Conservation (phyloP, 1,284 basidiomycete genomes). For the Fistulinella staudtii region DNA sequence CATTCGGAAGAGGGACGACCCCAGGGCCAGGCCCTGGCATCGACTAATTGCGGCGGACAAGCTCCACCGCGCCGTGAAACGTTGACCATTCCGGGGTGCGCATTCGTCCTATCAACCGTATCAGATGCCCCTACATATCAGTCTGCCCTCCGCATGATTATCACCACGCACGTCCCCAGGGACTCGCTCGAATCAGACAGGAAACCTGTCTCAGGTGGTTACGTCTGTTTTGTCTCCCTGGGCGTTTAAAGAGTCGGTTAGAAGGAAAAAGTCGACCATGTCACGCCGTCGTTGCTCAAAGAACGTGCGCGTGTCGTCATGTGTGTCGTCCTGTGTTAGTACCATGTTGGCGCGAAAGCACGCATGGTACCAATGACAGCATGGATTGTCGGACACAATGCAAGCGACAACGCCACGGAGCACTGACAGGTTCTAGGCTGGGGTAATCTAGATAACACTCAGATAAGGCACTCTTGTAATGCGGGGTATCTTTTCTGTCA, state of each 20-base stretch:
- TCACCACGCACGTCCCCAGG: constrained; percentile 1
- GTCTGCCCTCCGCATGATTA: constrained; percentile 9
- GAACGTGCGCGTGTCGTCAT: constrained; percentile 16
- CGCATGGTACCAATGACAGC: too few relatives aligned
- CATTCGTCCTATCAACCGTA: constrained; percentile 25
- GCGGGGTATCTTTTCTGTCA: constrained; percentile 19
- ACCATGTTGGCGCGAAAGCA: too few relatives aligned
- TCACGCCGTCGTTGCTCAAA: neutral
- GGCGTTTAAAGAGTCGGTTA: too few relatives aligned
- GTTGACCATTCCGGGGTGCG: constrained; percentile 9
- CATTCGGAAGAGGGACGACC: too few relatives aligned
- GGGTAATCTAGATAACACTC: constrained; percentile 27
- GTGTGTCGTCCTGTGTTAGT: too few relatives aligned
- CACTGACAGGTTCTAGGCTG: constrained; percentile 17
- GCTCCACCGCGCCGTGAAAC: constrained; percentile 24
- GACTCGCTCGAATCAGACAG: too few relatives aligned
- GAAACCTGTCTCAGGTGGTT: too few relatives aligned
- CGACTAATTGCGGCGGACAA: constrained; percentile 21
- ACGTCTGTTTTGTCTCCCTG: too few relatives aligned
- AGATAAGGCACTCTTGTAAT: constrained; percentile 23
- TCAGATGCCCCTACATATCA: constrained; percentile 24
- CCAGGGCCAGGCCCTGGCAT: neutral
- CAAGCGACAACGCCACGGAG: constrained; percentile 7
- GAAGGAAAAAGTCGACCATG: too few relatives aligned
- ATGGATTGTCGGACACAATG: too few relatives aligned